Base-by-base conservation (phyloP, 2,329 filamentous ascomycete genomes). In the Trichophaea hybrida region DNA sequence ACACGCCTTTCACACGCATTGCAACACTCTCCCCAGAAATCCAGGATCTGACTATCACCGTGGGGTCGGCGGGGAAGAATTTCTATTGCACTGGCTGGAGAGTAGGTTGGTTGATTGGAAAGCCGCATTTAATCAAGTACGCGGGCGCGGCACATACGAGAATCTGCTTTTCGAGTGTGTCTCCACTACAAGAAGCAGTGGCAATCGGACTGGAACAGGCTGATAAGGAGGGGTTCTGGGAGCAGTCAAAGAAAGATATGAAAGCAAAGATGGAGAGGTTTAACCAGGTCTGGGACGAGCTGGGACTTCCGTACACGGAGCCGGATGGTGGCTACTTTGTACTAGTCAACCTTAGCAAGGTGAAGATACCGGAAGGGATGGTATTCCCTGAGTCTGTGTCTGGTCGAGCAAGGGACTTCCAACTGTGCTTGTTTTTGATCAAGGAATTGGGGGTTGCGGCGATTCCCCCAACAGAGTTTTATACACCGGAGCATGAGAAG, bases 11-110 rank as follows among this genome's bases (percentile, higher is more conserved):
- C 71, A 97, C 90, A 0, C 82, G 93, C 68, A 85, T 97, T 58
- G 88, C 88, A 31, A 96, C 89, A 0, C 76, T 98, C 15, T 94
- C 88, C 0, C 89, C 90, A 0, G 89, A 96, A 71, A 82, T 97
- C 55, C 89, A 89, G 67, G 81, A 81, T 60, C 78, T 94, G 66
- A 97, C 93, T 4, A 74, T 98, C 53, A 97, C 93, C 0, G 93
- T 98, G 34, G 93, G 93, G 17, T 95, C 89, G 0, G 93, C 89
- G 1, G 93, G 93, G 68, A 98, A 98, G 79, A 94, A 93, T 76
- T 98, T 98, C 74, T 97, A 97, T 70, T 88, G 88, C 59, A 98
- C 93, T 0, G 93, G 93, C 52, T 98, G 93, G 93, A 84, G 93
- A 60, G 90, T 97, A 4, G 87, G 93, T 58, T 98, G 91, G 83